Percentiles rank a stretch among this genome's conserved stretches.
Evolutionary conservation across 441 rosid species (phyloP).

Genomic region (Pelargonium cotyledonis): DNA sequence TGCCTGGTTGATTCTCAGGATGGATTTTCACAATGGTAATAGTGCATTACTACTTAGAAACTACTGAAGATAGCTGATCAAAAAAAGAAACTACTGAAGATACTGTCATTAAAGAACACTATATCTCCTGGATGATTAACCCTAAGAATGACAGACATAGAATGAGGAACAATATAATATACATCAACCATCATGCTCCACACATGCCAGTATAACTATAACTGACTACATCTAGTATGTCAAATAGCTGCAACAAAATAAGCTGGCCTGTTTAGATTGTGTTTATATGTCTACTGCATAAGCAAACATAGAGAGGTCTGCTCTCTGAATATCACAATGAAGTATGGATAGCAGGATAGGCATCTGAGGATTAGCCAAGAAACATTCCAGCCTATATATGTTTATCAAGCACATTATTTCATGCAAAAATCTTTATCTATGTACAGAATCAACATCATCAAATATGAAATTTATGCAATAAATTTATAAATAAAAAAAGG

Average conservation of each 20-base stretch:
- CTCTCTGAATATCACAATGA: neutral
- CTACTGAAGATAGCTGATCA: too few species aligned
- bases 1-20: neutral
- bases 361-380: constrained; percentile 12
- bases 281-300: neutral
- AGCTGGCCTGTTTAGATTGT: neutral
- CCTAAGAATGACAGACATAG: neutral
- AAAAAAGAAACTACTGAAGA: neutral
- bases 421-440: neutral
- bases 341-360: constrained; percentile 1
- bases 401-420: constrained; percentile 5
- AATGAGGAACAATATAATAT: neutral
- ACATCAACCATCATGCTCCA: neutral
- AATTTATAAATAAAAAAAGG: neutral
- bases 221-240: constrained; percentile 4
- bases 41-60: too few species aligned
- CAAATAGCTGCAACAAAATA: neutral
- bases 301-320: neutral
- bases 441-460: neutral
- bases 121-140: neutral
- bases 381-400: neutral
- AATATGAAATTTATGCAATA: neutral
- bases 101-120: neutral
- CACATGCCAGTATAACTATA: neutral
- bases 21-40: too few species aligned